phyloP scores from a whole-genome alignment of 2,329 filamentous ascomycete species.

The Colletotrichum sp. region DNA sequence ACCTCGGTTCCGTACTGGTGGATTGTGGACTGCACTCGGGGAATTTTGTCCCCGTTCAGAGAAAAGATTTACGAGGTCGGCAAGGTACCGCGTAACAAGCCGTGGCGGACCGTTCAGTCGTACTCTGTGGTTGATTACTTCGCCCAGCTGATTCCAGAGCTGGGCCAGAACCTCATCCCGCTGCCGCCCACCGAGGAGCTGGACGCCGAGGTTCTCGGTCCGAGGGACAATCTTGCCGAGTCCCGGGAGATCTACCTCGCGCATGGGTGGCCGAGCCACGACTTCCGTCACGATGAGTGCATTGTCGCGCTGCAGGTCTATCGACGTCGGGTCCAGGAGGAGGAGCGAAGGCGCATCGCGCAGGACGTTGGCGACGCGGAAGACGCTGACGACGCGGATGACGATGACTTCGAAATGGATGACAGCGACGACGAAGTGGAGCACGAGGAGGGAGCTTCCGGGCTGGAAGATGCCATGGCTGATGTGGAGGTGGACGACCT shows the following conservation, averaged over 20 bases:
- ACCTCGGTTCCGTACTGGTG: constrained; percentile 7
- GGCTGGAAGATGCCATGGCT: constrained; percentile 6
- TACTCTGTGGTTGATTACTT: constrained; percentile 2
- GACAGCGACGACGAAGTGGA: background rate
- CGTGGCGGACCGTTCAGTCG: constrained; percentile 3
- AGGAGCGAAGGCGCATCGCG: background rate
- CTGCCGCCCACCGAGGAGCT: constrained; percentile 15
- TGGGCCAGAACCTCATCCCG: background rate
- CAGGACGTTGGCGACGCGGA: background rate
- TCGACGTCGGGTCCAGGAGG: background rate
- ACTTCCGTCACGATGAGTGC: constrained; percentile 12
- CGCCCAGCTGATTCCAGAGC: background rate
- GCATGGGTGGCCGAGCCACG: background rate
- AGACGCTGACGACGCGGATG: constrained; percentile 13
- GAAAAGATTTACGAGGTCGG: background rate
- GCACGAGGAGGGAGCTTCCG: background rate
- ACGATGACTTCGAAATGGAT: constrained; percentile 9
- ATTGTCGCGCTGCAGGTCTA: constrained; percentile 6
- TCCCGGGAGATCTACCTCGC: background rate
- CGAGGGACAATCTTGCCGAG: background rate
- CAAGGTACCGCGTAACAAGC: constrained; percentile 16
- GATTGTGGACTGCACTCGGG: constrained; percentile 14
- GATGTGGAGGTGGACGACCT: constrained; percentile 18
- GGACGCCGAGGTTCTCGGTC: constrained; percentile 12
- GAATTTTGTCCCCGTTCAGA: constrained; percentile 5